These are phyloP conservation scores for Neurospora cerealis DNA, from an alignment of 495 filamentous ascomycete genomes.

Conservation along the genomic window DNA sequence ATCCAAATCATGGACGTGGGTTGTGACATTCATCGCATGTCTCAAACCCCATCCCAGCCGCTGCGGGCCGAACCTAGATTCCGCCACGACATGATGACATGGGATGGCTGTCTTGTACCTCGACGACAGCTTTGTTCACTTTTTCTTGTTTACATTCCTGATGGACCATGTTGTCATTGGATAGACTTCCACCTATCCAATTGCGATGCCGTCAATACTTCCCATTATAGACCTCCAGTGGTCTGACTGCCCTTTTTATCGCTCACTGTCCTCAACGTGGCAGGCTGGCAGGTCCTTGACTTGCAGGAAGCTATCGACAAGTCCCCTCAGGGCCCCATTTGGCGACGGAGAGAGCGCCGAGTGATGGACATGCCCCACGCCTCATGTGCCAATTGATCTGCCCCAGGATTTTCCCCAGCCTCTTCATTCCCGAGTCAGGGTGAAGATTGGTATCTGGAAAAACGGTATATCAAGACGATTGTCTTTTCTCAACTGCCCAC, in stretches of 20 bases:
- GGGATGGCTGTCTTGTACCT: neutral
- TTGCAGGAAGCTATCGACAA: neutral
- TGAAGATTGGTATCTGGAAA: neutral
- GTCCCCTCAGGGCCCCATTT: neutral
- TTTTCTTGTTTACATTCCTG: neutral
- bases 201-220: neutral
- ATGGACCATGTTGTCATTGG: neutral
- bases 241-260: neutral
- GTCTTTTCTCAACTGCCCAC: neutral
- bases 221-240: neutral
- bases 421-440: neutral
- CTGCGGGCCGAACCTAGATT: neutral
- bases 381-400: neutral
- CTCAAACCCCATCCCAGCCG: neutral
- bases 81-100: neutral
- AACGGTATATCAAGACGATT: neutral
- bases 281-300: neutral
- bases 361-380: neutral
- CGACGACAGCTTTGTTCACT: neutral
- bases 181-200: neutral
- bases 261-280: neutral
- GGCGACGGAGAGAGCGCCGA: neutral
- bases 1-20: neutral
- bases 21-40: neutral
- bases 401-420: neutral